Conservation (phyloP, 2,329 filamentous ascomycete genomes). For the Colletotrichum gigasporum region DNA sequence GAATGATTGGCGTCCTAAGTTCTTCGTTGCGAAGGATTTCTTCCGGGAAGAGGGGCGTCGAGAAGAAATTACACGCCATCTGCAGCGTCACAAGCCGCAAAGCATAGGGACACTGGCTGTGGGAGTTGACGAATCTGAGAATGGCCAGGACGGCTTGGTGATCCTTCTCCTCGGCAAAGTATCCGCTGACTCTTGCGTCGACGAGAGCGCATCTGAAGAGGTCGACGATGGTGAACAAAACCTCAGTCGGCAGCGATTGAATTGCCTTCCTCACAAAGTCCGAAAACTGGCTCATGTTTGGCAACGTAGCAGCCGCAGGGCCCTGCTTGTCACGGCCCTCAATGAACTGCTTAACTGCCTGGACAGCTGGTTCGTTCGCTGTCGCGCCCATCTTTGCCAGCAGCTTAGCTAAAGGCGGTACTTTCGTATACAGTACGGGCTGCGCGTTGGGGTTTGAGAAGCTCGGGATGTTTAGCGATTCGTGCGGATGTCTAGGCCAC, state of each 20-base stretch:
- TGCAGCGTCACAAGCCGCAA: conserved; percentile 86
- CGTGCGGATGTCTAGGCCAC: conserved; percentile 79
- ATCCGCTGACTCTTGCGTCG: conserved; percentile 82
- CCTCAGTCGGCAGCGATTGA: conserved; percentile 65
- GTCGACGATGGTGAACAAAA: conserved; percentile 85
- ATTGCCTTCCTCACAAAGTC: conserved; percentile 67
- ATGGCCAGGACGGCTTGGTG: conserved; percentile 72
- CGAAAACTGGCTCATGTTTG: conserved; percentile 74
- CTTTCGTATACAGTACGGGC: conserved; percentile 78
- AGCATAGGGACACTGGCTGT: conserved; percentile 76
- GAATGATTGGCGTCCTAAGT: conserved; percentile 68
- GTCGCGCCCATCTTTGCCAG: conserved; percentile 77
- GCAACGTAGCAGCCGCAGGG: conserved; percentile 73
- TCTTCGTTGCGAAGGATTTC: conserved; percentile 63
- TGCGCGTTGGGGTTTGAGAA: conserved; percentile 71
- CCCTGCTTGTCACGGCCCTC: conserved; percentile 66
- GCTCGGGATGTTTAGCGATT: conserved; percentile 74
- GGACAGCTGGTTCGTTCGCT: conserved; percentile 68
- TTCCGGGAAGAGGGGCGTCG: conserved; percentile 74
- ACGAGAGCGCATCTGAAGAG: conserved; percentile 80
- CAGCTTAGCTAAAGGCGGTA: conserved; percentile 85
- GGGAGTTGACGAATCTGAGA: conserved; percentile 65
- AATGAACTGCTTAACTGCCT: conserved; percentile 76
- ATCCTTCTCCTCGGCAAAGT: conserved; percentile 79
- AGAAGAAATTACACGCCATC: conserved; percentile 86